These are phyloP conservation scores for Agrostemma githago DNA, from an alignment of 148 eudicot genomes.

Conservation along the genomic window DNA sequence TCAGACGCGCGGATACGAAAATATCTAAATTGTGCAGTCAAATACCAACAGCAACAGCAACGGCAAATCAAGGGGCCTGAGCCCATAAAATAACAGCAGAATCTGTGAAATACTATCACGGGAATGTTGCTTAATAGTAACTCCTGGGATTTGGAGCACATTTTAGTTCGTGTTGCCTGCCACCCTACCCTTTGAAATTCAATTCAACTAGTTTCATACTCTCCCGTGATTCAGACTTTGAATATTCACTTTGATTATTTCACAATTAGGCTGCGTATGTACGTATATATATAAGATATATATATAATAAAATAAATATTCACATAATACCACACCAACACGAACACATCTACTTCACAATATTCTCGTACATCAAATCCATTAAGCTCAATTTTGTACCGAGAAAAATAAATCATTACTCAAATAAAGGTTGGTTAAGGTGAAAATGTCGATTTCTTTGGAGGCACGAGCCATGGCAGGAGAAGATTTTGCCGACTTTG, in stretches of 20 bases:
- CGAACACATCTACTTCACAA: background rate
- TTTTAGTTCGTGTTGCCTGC: background rate
- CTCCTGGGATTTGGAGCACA: background rate
- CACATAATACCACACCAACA: background rate
- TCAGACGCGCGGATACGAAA: background rate
- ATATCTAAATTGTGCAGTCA: background rate
- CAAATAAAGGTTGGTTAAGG: background rate
- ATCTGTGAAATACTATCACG: slow-evolving; percentile 6
- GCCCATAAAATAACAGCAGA: background rate
- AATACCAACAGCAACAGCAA: background rate
- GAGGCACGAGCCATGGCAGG: slow-evolving; percentile 57
- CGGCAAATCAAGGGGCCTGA: too few species aligned
- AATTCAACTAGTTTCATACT: slow-evolving; percentile 22
- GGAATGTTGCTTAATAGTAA: slow-evolving; percentile 17
- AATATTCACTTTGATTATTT: slow-evolving; percentile 1
- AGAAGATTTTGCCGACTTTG: slow-evolving; percentile 25
- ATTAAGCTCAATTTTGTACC: background rate
- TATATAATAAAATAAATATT: background rate
- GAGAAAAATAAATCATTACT: background rate
- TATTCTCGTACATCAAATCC: background rate
- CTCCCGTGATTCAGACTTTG: slow-evolving; percentile 18
- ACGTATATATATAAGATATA: background rate
- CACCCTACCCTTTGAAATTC: slow-evolving; percentile 14
- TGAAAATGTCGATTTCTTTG: slow-evolving; percentile 31
- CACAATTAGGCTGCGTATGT: background rate